Evolutionary conservation across 1,139 yeast species (phyloP).

Genomic region (Hemisphaericaspora xylofermentans): DNA sequence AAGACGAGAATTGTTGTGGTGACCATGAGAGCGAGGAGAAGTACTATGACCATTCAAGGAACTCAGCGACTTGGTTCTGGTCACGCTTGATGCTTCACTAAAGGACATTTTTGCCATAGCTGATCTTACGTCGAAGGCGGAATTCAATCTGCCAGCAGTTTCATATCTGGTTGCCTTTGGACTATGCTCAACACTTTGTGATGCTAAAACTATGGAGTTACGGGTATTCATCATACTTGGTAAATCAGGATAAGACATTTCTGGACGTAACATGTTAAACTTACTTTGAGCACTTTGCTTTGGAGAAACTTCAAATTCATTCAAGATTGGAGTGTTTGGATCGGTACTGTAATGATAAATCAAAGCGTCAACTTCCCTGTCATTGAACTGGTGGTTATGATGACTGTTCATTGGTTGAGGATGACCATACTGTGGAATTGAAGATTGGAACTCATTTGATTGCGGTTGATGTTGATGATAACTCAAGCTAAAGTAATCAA

Average conservation of each 20-base stretch:
- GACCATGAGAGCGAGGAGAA: conserved; percentile 3
- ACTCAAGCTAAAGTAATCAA: not conserved
- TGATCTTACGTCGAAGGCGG: conserved; percentile 4
- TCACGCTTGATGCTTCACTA: not conserved
- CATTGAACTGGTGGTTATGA: conserved; percentile 1
- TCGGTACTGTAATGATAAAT: conserved; percentile 5
- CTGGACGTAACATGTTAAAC: conserved; percentile 2
- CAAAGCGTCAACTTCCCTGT: conserved; percentile 1
- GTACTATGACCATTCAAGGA: conserved; percentile 1
- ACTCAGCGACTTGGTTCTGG: conserved; percentile 1
- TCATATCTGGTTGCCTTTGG: conserved; percentile 4
- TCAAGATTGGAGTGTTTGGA: conserved; percentile 3
- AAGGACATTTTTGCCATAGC: conserved; percentile 2
- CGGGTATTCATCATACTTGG: conserved; percentile 5
- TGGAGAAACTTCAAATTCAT: conserved; percentile 6
- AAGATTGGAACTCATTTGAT: not conserved
- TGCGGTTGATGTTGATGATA: not conserved
- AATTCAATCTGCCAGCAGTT: conserved; percentile 3
- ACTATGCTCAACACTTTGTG: conserved; percentile 6
- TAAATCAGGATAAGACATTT: conserved; percentile 6
- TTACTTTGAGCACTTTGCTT: conserved; percentile 2
- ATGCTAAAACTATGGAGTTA: conserved; percentile 5
- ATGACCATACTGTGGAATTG: not conserved
- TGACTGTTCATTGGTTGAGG: not conserved
- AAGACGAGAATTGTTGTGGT: conserved; percentile 1